phyloP scores from a whole-genome alignment of 352 stramenopile species.

The Globisporangium cystogenes region DNA sequence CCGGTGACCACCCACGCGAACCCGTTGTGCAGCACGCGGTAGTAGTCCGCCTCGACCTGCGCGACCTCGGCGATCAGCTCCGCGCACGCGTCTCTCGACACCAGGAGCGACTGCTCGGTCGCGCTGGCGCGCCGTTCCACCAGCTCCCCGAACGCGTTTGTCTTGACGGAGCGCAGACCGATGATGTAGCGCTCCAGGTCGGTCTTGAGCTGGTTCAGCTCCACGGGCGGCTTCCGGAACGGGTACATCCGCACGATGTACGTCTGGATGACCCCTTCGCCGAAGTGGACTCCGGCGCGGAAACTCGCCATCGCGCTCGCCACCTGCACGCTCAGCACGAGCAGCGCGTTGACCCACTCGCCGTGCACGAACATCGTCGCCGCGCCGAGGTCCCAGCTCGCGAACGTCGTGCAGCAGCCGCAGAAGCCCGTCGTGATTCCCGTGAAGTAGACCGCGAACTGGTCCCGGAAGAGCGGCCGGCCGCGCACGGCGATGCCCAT shows the following conservation, averaged over 20 bases:
- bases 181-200: conserved; percentile 44
- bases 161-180: conserved; percentile 36
- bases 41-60: conserved; percentile 43
- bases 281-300: conserved; percentile 33
- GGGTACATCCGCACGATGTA: conserved; percentile 34
- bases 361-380: conserved; percentile 45
- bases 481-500: conserved; percentile 43
- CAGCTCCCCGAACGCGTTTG: conserved; percentile 36
- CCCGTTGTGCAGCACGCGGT: conserved; percentile 26
- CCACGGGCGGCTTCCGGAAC: conserved; percentile 39
- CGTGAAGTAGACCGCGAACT: conserved; percentile 43
- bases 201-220: conserved; percentile 44
- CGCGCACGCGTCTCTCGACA: conserved; percentile 33
- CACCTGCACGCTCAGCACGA: conserved; percentile 45
- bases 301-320: conserved; percentile 36
- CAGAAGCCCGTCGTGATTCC: conserved; percentile 66
- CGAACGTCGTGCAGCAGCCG: conserved; percentile 62
- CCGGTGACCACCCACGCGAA: conserved; percentile 18
- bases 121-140: conserved; percentile 31
- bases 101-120: conserved; percentile 35
- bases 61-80: conserved; percentile 37
- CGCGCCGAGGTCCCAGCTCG: conserved; percentile 47
- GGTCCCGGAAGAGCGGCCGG: conserved; percentile 35
- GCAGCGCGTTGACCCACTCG: conserved; percentile 37
- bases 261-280: conserved; percentile 36